Evolutionary conservation across 768 basidiomycete genomes (phyloP).

Genomic region (Gautieria morchelliformis): DNA sequence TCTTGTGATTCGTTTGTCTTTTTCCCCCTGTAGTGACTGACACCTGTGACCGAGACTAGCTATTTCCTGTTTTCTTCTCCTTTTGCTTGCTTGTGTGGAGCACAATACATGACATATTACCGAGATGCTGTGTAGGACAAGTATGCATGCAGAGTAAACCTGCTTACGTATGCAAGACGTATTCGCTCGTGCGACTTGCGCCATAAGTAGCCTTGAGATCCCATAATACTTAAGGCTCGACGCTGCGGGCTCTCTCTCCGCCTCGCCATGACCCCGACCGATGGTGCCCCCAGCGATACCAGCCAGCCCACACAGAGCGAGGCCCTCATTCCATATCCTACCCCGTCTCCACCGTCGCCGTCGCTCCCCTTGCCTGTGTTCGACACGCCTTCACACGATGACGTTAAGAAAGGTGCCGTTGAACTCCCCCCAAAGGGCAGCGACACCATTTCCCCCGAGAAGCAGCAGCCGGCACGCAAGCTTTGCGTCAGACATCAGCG

Average conservation of each 20-base stretch:
- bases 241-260: slow-evolving; percentile 4
- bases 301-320: slow-evolving; percentile 44
- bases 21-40: slow-evolving; percentile 17
- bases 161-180: neutral
- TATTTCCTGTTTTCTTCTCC: neutral
- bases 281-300: slow-evolving; percentile 50
- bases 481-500: slow-evolving; percentile 90
- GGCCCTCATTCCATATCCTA: slow-evolving; percentile 11
- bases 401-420: slow-evolving; percentile 10
- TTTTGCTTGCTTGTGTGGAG: slow-evolving; percentile 10
- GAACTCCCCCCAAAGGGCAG: slow-evolving; percentile 10
- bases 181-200: neutral
- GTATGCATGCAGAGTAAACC: no score
- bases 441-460: slow-evolving; percentile 18
- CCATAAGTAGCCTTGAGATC: no score
- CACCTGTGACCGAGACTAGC: neutral
- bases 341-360: slow-evolving; percentile 12
- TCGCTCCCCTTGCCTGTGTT: slow-evolving; percentile 18
- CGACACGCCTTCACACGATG: slow-evolving; percentile 8
- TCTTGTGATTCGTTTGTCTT: slow-evolving; percentile 16
- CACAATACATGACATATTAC: neutral
- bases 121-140: neutral
- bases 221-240: neutral
- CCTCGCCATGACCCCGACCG: slow-evolving; percentile 15
- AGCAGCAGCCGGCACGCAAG: slow-evolving; percentile 50